Evolutionary conservation across 1,284 basidiomycete species (phyloP).

Genomic region (Xerocomus nothofagi): DNA sequence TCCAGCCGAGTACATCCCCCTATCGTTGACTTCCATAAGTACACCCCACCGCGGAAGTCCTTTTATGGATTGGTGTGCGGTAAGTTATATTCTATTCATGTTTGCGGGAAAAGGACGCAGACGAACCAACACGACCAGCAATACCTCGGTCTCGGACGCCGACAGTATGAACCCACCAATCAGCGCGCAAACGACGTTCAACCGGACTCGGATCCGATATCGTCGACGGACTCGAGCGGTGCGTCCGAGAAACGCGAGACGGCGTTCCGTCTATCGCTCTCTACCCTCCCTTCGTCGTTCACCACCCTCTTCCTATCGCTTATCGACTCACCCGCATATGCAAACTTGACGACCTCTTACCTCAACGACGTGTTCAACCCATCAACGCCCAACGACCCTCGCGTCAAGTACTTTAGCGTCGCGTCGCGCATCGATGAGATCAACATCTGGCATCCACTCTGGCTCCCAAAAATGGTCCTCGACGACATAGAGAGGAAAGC

Average conservation of each 20-base stretch:
- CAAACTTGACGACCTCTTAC: constrained; percentile 89
- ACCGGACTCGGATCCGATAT: constrained; percentile 14
- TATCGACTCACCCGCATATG: constrained; percentile 96
- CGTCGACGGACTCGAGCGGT: constrained; percentile 20
- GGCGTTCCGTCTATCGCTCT: constrained; percentile 43
- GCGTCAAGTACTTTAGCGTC: constrained; percentile 90
- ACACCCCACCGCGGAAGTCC: constrained; percentile 96
- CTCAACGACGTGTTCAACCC: constrained; percentile 91
- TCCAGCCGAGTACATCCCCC: constrained; percentile 81
- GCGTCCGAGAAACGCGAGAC: constrained; percentile 31
- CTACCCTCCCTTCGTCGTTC: constrained; percentile 75
- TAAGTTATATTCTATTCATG: constrained; percentile 39
- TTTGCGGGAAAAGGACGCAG: constrained; percentile 11
- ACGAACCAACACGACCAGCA: constrained; percentile 46
- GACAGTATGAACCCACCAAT: constrained; percentile 38
- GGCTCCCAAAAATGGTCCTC: constrained; percentile 93
- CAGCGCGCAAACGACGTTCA: not conserved
- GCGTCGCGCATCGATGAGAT: constrained; percentile 77
- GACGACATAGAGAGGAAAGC: constrained; percentile 73
- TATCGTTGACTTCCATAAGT: constrained; percentile 87
- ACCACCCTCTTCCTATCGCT: constrained; percentile 88
- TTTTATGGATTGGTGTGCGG: constrained; percentile 99
- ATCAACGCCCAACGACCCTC: constrained; percentile 78
- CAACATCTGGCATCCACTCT: constrained; percentile 90
- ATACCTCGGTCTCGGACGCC: constrained; percentile 83